Percentiles rank a stretch among this genome's conserved stretches.
These are phyloP conservation scores for Penicillium sclerotigenum DNA, from an alignment of 2,329 filamentous ascomycete species.

Conservation along the genomic window DNA sequence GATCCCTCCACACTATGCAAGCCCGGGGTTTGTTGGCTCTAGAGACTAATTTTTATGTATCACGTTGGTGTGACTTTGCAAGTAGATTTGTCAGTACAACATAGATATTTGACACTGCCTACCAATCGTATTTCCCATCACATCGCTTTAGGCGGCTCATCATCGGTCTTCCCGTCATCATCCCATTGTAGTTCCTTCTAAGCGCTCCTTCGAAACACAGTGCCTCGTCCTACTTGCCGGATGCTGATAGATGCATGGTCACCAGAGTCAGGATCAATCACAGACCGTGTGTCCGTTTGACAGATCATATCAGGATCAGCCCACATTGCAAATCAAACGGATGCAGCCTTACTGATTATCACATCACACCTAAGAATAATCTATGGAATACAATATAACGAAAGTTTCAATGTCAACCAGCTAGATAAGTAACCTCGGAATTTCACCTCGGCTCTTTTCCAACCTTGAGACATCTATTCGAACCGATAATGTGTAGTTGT, in stretches of 20 bases:
- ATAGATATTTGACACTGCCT: background rate
- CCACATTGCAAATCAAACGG: background rate
- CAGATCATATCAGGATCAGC: slow-evolving; percentile 1
- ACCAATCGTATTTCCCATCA: background rate
- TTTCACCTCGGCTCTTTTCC: background rate
- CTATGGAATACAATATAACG: background rate
- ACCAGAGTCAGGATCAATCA: slow-evolving; percentile 10
- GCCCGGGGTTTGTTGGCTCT: background rate
- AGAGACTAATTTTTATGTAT: background rate
- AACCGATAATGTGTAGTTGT: background rate
- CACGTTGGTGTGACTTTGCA: background rate
- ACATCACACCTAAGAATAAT: background rate
- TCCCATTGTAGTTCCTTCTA: background rate
- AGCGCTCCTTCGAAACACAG: slow-evolving; percentile 1
- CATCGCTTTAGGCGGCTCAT: slow-evolving; percentile 2
- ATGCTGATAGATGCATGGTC: slow-evolving; percentile 4
- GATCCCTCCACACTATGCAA: background rate
- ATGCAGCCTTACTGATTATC: background rate
- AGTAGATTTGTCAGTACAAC: background rate
- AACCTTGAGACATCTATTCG: background rate
- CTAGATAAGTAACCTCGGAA: background rate
- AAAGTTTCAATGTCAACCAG: background rate
- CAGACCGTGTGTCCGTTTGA: slow-evolving; percentile 5
- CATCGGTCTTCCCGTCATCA: background rate
- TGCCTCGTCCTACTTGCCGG: slow-evolving; percentile 2